Evolutionary conservation across 2,329 filamentous ascomycete species (phyloP).

Genomic region (Ascochyta viciae-villosae): DNA sequence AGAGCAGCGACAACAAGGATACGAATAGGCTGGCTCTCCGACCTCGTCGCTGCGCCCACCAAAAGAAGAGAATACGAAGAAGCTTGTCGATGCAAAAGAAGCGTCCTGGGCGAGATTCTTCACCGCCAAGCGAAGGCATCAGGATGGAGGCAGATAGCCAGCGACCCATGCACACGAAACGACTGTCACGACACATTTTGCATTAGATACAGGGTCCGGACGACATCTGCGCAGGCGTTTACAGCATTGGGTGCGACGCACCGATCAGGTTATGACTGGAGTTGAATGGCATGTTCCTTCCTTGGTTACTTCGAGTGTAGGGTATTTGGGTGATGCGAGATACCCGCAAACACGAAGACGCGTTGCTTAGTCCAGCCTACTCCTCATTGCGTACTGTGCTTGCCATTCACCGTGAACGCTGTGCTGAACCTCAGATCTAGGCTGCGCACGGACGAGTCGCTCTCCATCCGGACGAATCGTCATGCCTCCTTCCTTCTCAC

Average conservation of each 20-base stretch:
- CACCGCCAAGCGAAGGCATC: neutral
- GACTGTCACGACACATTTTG: slow-evolving; percentile 19
- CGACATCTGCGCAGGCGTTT: slow-evolving; percentile 10
- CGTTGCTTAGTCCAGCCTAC: neutral
- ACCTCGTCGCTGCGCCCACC: neutral
- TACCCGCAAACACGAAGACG: neutral
- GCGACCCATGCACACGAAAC: neutral
- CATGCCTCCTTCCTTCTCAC: too few relatives aligned
- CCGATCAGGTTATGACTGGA: slow-evolving; percentile 4
- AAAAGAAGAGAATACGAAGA: slow-evolving; percentile 1
- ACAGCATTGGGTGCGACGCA: slow-evolving; percentile 9
- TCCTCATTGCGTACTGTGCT: neutral
- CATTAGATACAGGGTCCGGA: slow-evolving; percentile 13
- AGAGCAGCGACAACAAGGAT: slow-evolving; percentile 27
- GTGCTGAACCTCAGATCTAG: neutral
- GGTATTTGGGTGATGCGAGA: neutral
- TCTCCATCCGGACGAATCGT: too few relatives aligned
- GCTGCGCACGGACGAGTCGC: neutral
- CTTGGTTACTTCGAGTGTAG: slow-evolving; percentile 3
- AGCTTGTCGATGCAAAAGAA: neutral
- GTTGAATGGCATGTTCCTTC: neutral
- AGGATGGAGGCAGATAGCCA: neutral
- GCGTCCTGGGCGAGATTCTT: slow-evolving; percentile 2
- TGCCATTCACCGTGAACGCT: neutral
- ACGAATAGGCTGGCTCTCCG: slow-evolving; percentile 8